Base-by-base conservation (phyloP, 2,329 filamentous ascomycete species). In the Rhynchosporium agropyri region DNA sequence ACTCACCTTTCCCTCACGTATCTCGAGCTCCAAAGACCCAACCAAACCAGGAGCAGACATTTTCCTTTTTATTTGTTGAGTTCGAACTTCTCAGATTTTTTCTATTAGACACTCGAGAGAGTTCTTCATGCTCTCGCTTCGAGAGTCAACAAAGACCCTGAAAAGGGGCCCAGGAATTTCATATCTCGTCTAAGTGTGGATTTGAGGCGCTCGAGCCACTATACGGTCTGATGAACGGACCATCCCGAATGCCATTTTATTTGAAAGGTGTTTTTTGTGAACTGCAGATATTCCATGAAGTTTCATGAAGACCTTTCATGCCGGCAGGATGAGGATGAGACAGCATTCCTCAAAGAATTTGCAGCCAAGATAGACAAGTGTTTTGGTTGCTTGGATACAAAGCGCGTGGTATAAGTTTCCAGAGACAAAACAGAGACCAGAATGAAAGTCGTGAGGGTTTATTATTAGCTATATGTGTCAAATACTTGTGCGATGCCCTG, bases 151-250 rank as follows among this genome's bases (percentile, higher is more conserved):
- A 53, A 53, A 10, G 29, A 20, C 20, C 20, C 31, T 40, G 8
- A 9, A 26, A 53, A 51, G 33, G 33, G 31, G 15, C 15, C 9
- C 2, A 6, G 13, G 13, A 8, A 15, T 38, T 4, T 7, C 4
- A 12, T 12, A 6, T 3, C 33, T 53, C 50, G 31, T 40, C 38
- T 40, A 53, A 8, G 9, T 40, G 31, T 20, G n/a, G 31, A 33
- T 28, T 20, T 53, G 12, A 3, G 33, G 15, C 50, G 50, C 50
- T 38, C 31, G 31, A 53, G 50, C 50, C 50, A 53, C 50, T n/a
- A 4, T 53, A 6, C 13, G 8, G 13, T n/a, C 13, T 43, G 42
- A 3, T 15, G 13, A 4, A n/a, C 9, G 2, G 38, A 3, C 7
- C 50, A 33, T 26, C 26, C 8, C 50, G 26, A 33, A 38, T n/a